These are phyloP conservation scores for Mucor indicus DNA, from an alignment of 371 early-diverging fungal genomes.

Conservation along the genomic window DNA sequence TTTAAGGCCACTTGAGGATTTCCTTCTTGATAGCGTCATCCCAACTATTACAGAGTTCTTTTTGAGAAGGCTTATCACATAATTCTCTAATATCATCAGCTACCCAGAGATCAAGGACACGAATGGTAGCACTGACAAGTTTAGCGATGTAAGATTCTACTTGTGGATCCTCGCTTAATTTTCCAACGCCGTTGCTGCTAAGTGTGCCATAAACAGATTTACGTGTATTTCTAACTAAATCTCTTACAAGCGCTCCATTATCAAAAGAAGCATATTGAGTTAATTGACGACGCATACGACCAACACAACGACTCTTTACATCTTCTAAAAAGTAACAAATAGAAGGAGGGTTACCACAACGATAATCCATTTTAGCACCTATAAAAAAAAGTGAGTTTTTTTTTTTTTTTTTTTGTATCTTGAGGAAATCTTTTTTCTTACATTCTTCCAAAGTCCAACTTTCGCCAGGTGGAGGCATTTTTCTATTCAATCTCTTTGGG, in stretches of 20 bases:
- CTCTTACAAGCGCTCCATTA: constrained; percentile 33
- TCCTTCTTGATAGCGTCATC: constrained; percentile 37
- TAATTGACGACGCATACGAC: constrained; percentile 35
- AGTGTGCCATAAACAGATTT: constrained; percentile 27
- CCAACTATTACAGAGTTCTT: constrained; percentile 43
- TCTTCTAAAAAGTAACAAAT: constrained; percentile 58
- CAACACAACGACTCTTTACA: constrained; percentile 41
- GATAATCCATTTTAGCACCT: constrained; percentile 57
- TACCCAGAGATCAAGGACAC: constrained; percentile 32
- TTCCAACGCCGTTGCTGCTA: constrained; percentile 32
- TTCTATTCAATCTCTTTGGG: constrained; percentile 45
- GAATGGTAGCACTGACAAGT: constrained; percentile 24
- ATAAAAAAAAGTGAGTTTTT: not conserved
- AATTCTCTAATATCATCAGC: constrained; percentile 29
- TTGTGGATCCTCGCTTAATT: constrained; percentile 23
- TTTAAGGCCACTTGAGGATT: constrained; percentile 50
- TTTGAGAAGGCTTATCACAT: constrained; percentile 31
- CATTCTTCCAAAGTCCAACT: constrained; percentile 61
- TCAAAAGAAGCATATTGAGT: constrained; percentile 31
- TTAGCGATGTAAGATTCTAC: constrained; percentile 27
- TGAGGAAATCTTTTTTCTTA: too few relatives aligned
- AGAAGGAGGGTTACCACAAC: constrained; percentile 69
- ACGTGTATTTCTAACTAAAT: constrained; percentile 25
- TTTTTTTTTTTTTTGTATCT: not conserved
- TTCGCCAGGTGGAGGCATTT: constrained; percentile 54